Conservation (phyloP, 306 rosid species). For the Hippophae rhamnoides region DNA sequence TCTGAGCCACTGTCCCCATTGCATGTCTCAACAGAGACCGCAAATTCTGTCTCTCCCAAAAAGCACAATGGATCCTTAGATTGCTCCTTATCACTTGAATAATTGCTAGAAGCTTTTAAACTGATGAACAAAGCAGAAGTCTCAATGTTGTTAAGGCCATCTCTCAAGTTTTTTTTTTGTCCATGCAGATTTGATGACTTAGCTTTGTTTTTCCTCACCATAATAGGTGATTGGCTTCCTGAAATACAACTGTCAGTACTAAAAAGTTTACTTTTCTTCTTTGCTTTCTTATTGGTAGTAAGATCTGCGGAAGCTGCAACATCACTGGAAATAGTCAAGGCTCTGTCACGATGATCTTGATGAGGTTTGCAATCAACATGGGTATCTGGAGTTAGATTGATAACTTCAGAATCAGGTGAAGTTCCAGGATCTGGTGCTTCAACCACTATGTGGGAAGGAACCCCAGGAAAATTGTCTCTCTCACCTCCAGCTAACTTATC, state of each 20-base stretch:
- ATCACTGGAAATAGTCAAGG: slow-evolving; percentile 39
- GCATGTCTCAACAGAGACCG: slow-evolving; percentile 27
- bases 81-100: slow-evolving; percentile 29
- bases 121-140: slow-evolving; percentile 25
- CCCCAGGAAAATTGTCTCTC: slow-evolving; percentile 26
- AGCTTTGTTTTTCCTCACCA: slow-evolving; percentile 28
- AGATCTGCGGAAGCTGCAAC: slow-evolving; percentile 33
- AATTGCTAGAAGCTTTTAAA: slow-evolving; percentile 39
- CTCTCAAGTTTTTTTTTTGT: slow-evolving; percentile 26
- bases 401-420: slow-evolving; percentile 98
- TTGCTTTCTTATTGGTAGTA: slow-evolving; percentile 34
- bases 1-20: no score
- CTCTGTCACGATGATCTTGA: slow-evolving; percentile 34
- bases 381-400: slow-evolving; percentile 56
- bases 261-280: slow-evolving; percentile 42
- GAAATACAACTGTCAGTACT: slow-evolving; percentile 19
- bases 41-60: slow-evolving; percentile 33
- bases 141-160: slow-evolving; percentile 27
- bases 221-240: slow-evolving; percentile 32
- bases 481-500: slow-evolving; percentile 37
- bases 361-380: slow-evolving; percentile 46
- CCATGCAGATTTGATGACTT: slow-evolving; percentile 48
- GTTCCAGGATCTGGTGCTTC: slow-evolving; percentile 82
- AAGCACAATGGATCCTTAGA: slow-evolving; percentile 28
- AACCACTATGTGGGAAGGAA: slow-evolving; percentile 8